Conservation (phyloP, 148 eudicot species). For the Rhododendron griersonianum region DNA sequence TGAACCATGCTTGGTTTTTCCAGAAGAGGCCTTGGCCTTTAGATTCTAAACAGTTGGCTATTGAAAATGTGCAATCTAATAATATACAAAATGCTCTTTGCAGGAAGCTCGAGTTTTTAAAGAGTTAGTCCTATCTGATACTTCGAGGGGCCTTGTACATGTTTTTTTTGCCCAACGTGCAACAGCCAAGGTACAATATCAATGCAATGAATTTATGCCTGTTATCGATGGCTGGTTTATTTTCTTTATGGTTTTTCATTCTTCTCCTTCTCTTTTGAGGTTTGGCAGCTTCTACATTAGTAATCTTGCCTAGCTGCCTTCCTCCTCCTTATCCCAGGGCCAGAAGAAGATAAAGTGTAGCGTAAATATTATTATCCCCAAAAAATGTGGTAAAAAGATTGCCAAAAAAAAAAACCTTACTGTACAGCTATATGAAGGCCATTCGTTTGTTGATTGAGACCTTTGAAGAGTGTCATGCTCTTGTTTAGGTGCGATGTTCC, state of each 20-base stretch:
- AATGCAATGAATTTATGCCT: background rate
- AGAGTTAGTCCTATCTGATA: conserved; percentile 57
- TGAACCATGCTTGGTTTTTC: background rate
- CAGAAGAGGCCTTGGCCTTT: background rate
- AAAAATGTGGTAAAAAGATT: background rate
- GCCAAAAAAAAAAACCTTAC: background rate
- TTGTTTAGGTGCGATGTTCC: background rate
- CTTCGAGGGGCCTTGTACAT: conserved; percentile 82
- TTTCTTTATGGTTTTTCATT: background rate
- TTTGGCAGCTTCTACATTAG: background rate
- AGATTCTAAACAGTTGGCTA: background rate
- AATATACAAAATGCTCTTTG: conserved; percentile 10
- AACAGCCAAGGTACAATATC: conserved; percentile 68
- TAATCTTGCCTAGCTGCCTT: background rate
- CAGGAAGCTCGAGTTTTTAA: conserved; percentile 69
- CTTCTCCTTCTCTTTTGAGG: background rate
- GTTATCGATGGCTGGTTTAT: background rate
- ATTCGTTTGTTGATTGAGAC: background rate
- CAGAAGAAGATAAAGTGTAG: background rate
- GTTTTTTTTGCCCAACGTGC: conserved; percentile 76
- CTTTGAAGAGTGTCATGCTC: background rate
- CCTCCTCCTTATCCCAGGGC: background rate
- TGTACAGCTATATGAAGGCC: background rate
- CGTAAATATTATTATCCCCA: too few relatives aligned
- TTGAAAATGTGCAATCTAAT: background rate